Evolutionary conservation across 192 early-diverging fungal species (phyloP).

Genomic region (Coemansia sp.): DNA sequence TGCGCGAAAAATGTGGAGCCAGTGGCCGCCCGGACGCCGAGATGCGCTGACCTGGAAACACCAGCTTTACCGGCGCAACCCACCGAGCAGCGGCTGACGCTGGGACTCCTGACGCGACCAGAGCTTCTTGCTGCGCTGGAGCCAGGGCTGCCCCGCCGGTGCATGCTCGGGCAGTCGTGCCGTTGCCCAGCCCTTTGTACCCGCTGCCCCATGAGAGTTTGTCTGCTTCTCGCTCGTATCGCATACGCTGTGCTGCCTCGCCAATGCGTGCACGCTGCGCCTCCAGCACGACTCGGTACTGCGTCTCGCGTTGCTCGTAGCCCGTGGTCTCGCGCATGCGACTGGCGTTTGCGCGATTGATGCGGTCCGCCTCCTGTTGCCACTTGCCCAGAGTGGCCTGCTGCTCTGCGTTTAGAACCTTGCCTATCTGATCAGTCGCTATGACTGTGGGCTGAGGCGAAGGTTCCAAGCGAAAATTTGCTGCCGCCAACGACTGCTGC

Average conservation of each 20-base stretch:
- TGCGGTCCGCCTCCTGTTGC: constrained; percentile 23
- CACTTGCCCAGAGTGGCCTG: constrained; percentile 32
- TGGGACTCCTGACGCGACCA: constrained; percentile 13
- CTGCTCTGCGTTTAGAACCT: constrained; percentile 34
- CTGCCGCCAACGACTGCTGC: constrained; percentile 16
- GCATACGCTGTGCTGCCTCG: constrained; percentile 9
- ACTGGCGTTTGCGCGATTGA: constrained; percentile 32
- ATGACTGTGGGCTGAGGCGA: constrained; percentile 45
- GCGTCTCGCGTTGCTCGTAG: constrained; percentile 40
- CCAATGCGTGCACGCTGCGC: constrained; percentile 38
- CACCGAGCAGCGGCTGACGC: constrained; percentile 8
- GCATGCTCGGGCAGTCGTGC: constrained; percentile 34
- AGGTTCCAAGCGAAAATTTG: constrained; percentile 49
- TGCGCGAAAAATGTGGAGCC: constrained; percentile 45
- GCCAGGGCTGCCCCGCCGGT: constrained; percentile 12
- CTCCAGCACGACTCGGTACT: constrained; percentile 32
- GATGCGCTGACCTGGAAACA: constrained; percentile 37
- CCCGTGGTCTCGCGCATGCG: constrained; percentile 26
- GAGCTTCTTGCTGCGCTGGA: constrained; percentile 25
- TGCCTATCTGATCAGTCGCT: constrained; percentile 28
- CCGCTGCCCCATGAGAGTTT: constrained; percentile 55
- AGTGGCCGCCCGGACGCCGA: constrained; percentile 9
- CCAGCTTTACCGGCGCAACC: constrained; percentile 25
- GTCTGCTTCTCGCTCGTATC: constrained; percentile 34
- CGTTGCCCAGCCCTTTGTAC: constrained; percentile 62